These are phyloP conservation scores for Annulohypoxylon nitens DNA, from an alignment of 495 filamentous ascomycete genomes.

Conservation along the genomic window DNA sequence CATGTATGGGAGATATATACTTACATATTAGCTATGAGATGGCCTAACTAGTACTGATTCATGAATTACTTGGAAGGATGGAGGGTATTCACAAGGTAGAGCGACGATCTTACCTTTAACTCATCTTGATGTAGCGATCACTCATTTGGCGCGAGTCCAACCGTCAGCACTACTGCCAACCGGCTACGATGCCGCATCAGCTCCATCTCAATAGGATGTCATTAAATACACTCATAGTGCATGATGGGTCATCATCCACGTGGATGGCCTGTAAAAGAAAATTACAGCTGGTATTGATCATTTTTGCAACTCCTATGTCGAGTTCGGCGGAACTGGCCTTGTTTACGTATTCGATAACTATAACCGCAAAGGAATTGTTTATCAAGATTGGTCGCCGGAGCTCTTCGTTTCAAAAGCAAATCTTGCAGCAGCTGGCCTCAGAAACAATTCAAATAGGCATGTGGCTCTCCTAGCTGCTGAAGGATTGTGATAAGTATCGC, in stretches of 20 bases:
- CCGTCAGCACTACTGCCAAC: conserved; percentile 18
- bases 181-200: conserved; percentile 7
- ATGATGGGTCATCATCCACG: conserved; percentile 4
- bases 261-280: conserved; percentile 1
- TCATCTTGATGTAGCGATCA: conserved; percentile 28
- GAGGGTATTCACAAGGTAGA: conserved; percentile 12
- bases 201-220: conserved; percentile 16
- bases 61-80: conserved; percentile 9
- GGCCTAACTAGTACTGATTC: background rate
- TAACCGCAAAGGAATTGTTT: background rate
- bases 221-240: background rate
- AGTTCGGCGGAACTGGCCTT: background rate
- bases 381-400: background rate
- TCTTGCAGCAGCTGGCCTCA: background rate
- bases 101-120: conserved; percentile 27
- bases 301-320: background rate
- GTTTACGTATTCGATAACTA: background rate
- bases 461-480: conserved; percentile 18
- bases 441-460: background rate
- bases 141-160: conserved; percentile 29
- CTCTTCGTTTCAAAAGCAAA: conserved; percentile 13
- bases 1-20: no score
- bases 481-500: conserved; percentile 29
- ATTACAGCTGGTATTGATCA: conserved; percentile 4
- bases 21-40: background rate